Base-by-base conservation (phyloP, 768 basidiomycete genomes). In the Calocera cornea region DNA sequence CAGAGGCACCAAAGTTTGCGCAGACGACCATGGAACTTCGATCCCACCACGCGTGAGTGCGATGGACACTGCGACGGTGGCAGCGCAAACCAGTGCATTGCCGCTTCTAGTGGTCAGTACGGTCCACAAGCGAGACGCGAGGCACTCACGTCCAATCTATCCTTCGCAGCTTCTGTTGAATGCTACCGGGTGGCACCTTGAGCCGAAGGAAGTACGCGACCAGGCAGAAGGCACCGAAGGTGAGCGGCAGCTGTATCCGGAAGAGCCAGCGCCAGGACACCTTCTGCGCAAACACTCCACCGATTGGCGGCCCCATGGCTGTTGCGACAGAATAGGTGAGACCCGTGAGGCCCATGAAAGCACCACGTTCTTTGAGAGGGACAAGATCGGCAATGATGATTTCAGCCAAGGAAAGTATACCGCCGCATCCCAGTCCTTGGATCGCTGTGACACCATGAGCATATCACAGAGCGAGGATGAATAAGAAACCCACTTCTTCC, bases 1-100 rank as follows among this genome's bases (percentile, higher is more conserved):
- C 7, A 83, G 74, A 0, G 83, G 80, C 0, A 74, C 76, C n/a
- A 84, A 73, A 2, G 82, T 78, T 0, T 70, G 72, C 17, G 68
- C 69, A 0, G 79, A 80, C 2, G 69, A 66, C 83, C 83, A 84
- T 0, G 78, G 68, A 65, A 75, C 80, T 1, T 71, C 69, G 5
- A 76, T 73, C 7, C 83, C 83, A 1, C 81, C 10, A 80, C 77
- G 63, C 80, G 66, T 16, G 73, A 78, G 40, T 80, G 71, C 8
- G 74, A 71, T 27, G 12, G 47, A 79, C 80, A 7, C 79, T 78
- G 24, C 81, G 80, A 41, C 68, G 38, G 74, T 77, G 64, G 74
- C 69, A 14, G 68, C 73, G 60, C 72, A 64, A 44, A 74, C 70
- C n/a, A 75, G 29, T 31, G 72, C 41, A 65, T 73, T 74, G n/a